Base-by-base conservation (phyloP, 2,329 filamentous ascomycete genomes). In the Diaporthe helianthi region DNA sequence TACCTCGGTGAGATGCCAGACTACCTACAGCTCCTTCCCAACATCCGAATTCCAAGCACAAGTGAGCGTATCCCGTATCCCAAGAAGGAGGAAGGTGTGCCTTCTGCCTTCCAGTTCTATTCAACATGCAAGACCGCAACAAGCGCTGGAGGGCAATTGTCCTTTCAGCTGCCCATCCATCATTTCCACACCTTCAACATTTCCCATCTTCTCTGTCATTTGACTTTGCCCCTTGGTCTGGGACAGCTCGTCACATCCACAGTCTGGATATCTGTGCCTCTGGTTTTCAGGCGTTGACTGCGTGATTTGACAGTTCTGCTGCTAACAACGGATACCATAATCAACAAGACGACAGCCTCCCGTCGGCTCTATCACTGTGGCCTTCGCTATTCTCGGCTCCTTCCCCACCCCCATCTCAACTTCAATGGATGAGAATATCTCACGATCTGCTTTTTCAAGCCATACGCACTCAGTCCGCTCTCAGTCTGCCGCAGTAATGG, bases 21-120 rank as follows among this genome's bases (percentile, higher is more conserved):
- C 29, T 19, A n/a, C 58, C 29, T 19, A n/a, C 58, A 26, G 58
- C 44, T 49, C 41, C 44, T 63, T 36, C 44, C 36, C 29, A 49
- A 10, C 26, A 22, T n/a, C 2, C 19, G 1, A 19, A 55, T 13
- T 22, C 31, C 24, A 41, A 61, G 5, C 13, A 29, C 22, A 22
- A 38, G n/a, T n/a, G n/a, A n/a, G n/a, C n/a, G n/a, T n/a, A n/a
- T n/a, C n/a, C 8, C 22, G 24, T 6, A 46, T 13, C 10, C 4
- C 4, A 4, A 24, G n/a, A 2, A 12, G 2, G 15, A 22, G 54
- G 29, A 51, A 67, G 54, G 41, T 13, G n/a, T 44, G 17, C 15
- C 36, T 41, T 19, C 33, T 38, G 7, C 5, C 24, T 46, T 41
- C 22, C 38, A 13, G 38, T 1, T 46, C 38, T 1, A 4, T n/a